These are phyloP conservation scores for Hygrophoropsis aurantiaca DNA, from an alignment of 768 basidiomycete genomes.

Conservation along the genomic window DNA sequence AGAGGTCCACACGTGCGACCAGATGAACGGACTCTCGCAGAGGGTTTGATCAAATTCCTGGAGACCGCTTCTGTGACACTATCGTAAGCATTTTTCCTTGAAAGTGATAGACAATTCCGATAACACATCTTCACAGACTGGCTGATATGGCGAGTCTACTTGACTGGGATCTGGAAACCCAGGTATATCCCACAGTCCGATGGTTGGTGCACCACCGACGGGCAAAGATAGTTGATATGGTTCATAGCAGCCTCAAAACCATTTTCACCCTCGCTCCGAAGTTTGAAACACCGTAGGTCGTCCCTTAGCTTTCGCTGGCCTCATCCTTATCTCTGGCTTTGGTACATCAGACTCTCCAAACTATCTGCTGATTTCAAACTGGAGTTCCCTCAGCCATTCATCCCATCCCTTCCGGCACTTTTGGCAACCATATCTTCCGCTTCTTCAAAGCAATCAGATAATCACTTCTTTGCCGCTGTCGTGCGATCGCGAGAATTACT, in stretches of 20 bases:
- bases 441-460: conserved; percentile 58
- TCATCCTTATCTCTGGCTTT: conserved; percentile 2
- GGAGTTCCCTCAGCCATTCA: conserved; percentile 54
- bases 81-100: conserved; percentile 51
- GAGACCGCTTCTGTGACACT: conserved; percentile 71
- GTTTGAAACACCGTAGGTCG: conserved; percentile 59
- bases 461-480: conserved; percentile 80
- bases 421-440: conserved; percentile 75
- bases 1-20: conserved; percentile 57
- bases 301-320: conserved; percentile 7
- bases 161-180: conserved; percentile 80
- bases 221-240: conserved; percentile 85
- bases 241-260: conserved; percentile 78
- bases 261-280: conserved; percentile 74
- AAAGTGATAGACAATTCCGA: background rate
- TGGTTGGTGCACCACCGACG: conserved; percentile 90
- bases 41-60: conserved; percentile 73
- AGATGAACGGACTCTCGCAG: conserved; percentile 67
- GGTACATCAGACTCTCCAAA: conserved; percentile 25
- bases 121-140: conserved; percentile 42
- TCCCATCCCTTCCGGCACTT: conserved; percentile 73
- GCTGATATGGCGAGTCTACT: conserved; percentile 78
- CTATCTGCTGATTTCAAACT: conserved; percentile 61
- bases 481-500: conserved; percentile 68
- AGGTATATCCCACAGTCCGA: conserved; percentile 87